Percentiles rank a stretch among this genome's conserved stretches.
Evolutionary conservation across 768 basidiomycete genomes (phyloP).

Genomic region (Hemileccinum rubropunctum): DNA sequence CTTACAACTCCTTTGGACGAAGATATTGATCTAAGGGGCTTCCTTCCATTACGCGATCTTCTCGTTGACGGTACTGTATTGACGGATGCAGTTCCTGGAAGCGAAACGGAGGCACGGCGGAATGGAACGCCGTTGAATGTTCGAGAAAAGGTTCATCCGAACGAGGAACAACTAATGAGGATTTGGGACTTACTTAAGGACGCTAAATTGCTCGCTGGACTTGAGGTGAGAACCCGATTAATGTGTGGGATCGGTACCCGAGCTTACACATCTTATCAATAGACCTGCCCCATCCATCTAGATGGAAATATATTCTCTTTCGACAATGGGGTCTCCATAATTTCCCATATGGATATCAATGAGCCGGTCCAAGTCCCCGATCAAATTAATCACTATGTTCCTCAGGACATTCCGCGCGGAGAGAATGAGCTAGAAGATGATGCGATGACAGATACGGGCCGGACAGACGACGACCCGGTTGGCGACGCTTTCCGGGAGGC

Average conservation of each 20-base stretch:
- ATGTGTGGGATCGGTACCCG: conserved; percentile 2
- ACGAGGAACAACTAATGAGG: conserved; percentile 94
- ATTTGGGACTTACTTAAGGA: conserved; percentile 82
- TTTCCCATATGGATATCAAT: conserved; percentile 6
- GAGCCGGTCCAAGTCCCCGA: conserved; percentile 8
- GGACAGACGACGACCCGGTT: conserved; percentile 75
- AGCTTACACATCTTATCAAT: conserved; percentile 14
- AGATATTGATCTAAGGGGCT: conserved; percentile 86
- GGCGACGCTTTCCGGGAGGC: conserved; percentile 60
- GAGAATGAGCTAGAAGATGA: conserved; percentile 47
- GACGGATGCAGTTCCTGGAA: conserved; percentile 14
- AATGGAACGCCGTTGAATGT: conserved; percentile 29
- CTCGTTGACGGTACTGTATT: conserved; percentile 36
- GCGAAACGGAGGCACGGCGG: conserved; percentile 21
- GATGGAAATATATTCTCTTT: conserved; percentile 23
- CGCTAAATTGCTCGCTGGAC: conserved; percentile 54
- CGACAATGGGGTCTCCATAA: conserved; percentile 1
- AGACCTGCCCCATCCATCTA: conserved; percentile 27
- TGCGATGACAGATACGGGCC: conserved; percentile 64
- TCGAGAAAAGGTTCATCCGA: conserved; percentile 69
- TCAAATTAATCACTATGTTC: conserved; percentile 14
- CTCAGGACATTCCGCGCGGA: background rate
- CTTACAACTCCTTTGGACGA: conserved; percentile 75
- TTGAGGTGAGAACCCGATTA: conserved; percentile 46
- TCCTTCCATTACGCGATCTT: conserved; percentile 71